A percentile compares a stretch with the other conserved stretches of the same genome.
Evolutionary conservation across 1,284 basidiomycete species (phyloP).

Genomic region (Rhodofomes roseus): DNA sequence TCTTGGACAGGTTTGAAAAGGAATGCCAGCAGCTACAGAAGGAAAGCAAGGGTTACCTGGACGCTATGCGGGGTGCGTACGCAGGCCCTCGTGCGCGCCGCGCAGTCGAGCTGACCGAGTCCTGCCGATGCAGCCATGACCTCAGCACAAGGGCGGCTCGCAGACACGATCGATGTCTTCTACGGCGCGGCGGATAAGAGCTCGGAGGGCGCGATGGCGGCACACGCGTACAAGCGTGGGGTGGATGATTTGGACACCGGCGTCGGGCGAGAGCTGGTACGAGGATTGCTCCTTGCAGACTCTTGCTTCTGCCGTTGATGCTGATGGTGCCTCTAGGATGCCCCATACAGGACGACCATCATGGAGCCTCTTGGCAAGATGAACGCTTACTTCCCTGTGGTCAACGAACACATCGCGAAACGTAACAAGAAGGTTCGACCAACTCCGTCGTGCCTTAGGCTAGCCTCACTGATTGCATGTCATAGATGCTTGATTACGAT

Average conservation of each 20-base stretch:
- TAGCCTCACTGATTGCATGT: not conserved
- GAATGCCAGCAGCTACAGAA: slow-evolving; percentile 91
- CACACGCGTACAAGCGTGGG: slow-evolving; percentile 93
- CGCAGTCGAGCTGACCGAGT: not conserved
- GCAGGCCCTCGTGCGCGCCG: not conserved
- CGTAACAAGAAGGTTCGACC: slow-evolving; percentile 87
- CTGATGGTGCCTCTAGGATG: slow-evolving; percentile 57
- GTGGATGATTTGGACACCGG: slow-evolving; percentile 92
- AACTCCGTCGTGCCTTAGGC: not conserved
- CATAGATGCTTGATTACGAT: slow-evolving; percentile 92
- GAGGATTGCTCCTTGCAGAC: slow-evolving; percentile 20
- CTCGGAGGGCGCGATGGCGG: slow-evolving; percentile 94
- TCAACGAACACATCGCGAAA: slow-evolving; percentile 94
- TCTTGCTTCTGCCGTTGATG: not conserved
- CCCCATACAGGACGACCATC: slow-evolving; percentile 91
- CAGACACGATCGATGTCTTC: slow-evolving; percentile 92
- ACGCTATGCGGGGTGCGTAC: slow-evolving; percentile 82
- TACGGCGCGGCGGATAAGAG: slow-evolving; percentile 83
- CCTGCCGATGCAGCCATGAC: slow-evolving; percentile 69
- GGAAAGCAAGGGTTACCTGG: slow-evolving; percentile 93
- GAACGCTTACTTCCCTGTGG: slow-evolving; percentile 90
- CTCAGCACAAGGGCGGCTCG: slow-evolving; percentile 88
- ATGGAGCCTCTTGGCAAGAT: slow-evolving; percentile 96
- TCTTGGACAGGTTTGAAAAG: slow-evolving; percentile 78
- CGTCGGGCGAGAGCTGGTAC: slow-evolving; percentile 81